phyloP scores from a whole-genome alignment of 495 filamentous ascomycete genomes.

The Xylaria sp. region DNA sequence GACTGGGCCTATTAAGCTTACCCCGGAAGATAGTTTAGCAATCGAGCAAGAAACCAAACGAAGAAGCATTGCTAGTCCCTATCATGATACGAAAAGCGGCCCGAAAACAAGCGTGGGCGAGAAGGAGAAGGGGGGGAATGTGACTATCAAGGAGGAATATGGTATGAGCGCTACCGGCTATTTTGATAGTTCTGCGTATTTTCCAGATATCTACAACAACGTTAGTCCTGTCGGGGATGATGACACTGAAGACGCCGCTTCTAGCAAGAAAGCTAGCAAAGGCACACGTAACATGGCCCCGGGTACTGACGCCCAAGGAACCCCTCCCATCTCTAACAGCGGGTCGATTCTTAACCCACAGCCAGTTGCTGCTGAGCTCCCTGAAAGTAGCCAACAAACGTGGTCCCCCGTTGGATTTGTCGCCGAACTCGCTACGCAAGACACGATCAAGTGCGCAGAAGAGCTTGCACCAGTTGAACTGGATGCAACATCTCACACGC shows the following conservation, averaged over 20 bases:
- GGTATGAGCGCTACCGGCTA: slow-evolving; percentile 42
- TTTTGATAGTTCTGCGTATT: slow-evolving; percentile 52
- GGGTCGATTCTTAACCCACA: not conserved
- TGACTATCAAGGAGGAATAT: slow-evolving; percentile 25
- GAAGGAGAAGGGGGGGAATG: slow-evolving; percentile 7
- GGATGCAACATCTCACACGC: slow-evolving; percentile 35
- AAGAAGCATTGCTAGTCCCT: not conserved
- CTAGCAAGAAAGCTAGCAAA: not conserved
- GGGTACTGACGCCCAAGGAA: slow-evolving; percentile 41
- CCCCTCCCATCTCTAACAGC: too few species aligned
- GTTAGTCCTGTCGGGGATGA: slow-evolving; percentile 43
- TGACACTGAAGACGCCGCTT: slow-evolving; percentile 35
- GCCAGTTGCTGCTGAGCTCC: slow-evolving; percentile 35
- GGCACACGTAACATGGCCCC: not conserved
- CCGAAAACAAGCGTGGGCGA: slow-evolving; percentile 29
- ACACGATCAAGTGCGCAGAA: slow-evolving; percentile 45
- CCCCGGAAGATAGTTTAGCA: slow-evolving; percentile 46
- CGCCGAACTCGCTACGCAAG: slow-evolving; percentile 50
- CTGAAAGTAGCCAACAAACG: slow-evolving; percentile 29
- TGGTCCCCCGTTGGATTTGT: slow-evolving; percentile 49
- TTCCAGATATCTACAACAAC: slow-evolving; percentile 47
- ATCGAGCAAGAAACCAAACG: slow-evolving; percentile 44
- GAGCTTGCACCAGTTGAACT: slow-evolving; percentile 54
- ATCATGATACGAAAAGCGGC: slow-evolving; percentile 27
- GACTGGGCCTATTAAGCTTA: slow-evolving; percentile 42